These are phyloP conservation scores for Beauveria caledonica DNA, from an alignment of 2,329 filamentous ascomycete species.

Conservation along the genomic window DNA sequence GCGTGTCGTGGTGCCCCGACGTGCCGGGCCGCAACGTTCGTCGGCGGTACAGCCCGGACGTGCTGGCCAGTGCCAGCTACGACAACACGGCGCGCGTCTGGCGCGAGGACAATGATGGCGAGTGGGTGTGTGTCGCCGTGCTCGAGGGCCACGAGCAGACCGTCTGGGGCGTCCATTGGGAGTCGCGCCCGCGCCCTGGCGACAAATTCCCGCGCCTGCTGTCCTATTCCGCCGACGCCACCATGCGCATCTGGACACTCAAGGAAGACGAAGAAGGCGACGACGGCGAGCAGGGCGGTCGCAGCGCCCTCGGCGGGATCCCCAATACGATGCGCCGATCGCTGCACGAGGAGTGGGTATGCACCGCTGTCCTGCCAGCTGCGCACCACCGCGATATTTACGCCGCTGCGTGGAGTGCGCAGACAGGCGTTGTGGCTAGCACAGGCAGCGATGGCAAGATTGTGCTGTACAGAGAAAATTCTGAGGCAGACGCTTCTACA, in stretches of 20 bases:
- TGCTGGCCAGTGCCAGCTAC: constrained; percentile 86
- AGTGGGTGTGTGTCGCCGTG: constrained; percentile 85
- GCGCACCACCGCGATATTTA: constrained; percentile 78
- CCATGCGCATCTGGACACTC: constrained; percentile 70
- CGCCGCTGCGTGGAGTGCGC: constrained; percentile 72
- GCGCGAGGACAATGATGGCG: constrained; percentile 77
- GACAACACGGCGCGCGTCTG: constrained; percentile 86
- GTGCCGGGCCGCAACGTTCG: constrained; percentile 39
- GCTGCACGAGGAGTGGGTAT: constrained; percentile 75
- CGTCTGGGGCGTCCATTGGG: constrained; percentile 83
- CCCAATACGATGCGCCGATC: constrained; percentile 83
- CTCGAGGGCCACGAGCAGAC: constrained; percentile 76
- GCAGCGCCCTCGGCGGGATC: constrained; percentile 47
- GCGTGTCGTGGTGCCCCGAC: constrained; percentile 81
- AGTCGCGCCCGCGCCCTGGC: constrained; percentile 32
- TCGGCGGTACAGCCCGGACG: constrained; percentile 51
- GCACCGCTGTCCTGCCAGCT: constrained; percentile 66
- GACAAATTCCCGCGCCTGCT: constrained; percentile 54
- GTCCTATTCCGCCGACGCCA: constrained; percentile 79
- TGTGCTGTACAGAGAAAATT: constrained; percentile 64
- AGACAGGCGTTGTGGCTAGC: constrained; percentile 72
- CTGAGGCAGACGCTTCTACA: constrained; percentile 13
- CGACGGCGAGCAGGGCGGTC: constrained; percentile 23
- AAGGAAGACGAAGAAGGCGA: constrained; percentile 42
- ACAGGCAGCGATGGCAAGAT: constrained; percentile 81